phyloP scores from a whole-genome alignment of 345 rosid genomes.

The Toxicodendron radicans region DNA sequence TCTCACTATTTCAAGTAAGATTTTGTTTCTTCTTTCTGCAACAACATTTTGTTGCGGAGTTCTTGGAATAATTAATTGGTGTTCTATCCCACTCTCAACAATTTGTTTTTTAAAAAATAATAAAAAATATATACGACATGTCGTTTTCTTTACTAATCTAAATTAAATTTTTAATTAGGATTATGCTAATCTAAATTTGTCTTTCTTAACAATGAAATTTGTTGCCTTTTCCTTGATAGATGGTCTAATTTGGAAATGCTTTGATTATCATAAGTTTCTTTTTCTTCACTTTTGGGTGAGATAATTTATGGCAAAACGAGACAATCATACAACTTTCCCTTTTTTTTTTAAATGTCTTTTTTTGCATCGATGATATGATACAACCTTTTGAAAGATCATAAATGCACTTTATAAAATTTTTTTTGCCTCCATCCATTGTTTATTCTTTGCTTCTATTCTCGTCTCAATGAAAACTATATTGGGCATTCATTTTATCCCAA shows the following conservation, averaged over 20 bases:
- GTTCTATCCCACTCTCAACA: too few species aligned
- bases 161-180: background rate
- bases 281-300: background rate
- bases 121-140: too few species aligned
- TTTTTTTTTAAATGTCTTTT: background rate
- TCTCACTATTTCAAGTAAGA: too few species aligned
- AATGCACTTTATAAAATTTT: background rate
- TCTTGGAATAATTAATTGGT: too few species aligned
- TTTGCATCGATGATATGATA: background rate
- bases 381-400: background rate
- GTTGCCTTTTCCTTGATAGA: background rate
- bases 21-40: too few species aligned
- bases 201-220: too few species aligned
- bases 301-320: background rate
- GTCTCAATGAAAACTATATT: background rate
- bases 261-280: constrained; percentile 5
- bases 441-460: background rate
- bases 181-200: background rate
- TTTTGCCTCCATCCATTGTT: background rate
- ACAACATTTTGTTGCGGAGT: too few species aligned
- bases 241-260: constrained; percentile 8
- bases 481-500: too few species aligned
- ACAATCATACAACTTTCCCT: background rate
- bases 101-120: too few species aligned
- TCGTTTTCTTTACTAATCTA: too few species aligned